Evolutionary conservation across 495 filamentous ascomycete genomes (phyloP), one percentile per base, ranked within the genome.

Genomic region (Platismatia glauca): DNA sequence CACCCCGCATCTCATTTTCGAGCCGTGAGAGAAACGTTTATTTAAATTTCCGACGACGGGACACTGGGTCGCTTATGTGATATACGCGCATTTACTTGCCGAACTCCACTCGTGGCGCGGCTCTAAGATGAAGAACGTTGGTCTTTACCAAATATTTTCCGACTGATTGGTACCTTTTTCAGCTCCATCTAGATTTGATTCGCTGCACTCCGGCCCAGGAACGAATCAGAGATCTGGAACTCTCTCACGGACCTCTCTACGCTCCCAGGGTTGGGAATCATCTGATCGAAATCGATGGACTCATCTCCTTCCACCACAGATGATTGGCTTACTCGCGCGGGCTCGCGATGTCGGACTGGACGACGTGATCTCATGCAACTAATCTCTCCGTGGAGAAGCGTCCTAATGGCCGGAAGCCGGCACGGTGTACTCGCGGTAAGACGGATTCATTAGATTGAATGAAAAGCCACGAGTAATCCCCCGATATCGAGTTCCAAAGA

Each of bases 381-480:
- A 53, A 53, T 35, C 24, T 55, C 16, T 43, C 35, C 35, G 24
- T 27, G 22, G n/a, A 35, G 16, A 61, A 55, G 59, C 59, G 59
- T 55, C 24, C 59, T 55, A 61, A 61, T 61, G 34, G 31, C 24
- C 35, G 59, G 15, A 38, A 16, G 48, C 31, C 59, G 46, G 59
- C 27, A 55, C 48, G 7, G 20, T 33, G 13, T 27, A 15, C 16
- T 29, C 9, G 24, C n/a, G 33, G 29, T 41, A 39, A 15, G 7
- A 4, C 20, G 20, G 31, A 15, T 15, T 39, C 24, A 31, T 55
- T 8, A 35, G 2, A n/a, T 55, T 34, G 27, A 34, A 39, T 61
- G 55, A 33, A 61, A 55, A 61, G 37, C 37, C 27, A 39, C 8
- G 11, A 34, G 15, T 7, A 55, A 8, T 22, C 37, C 46, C 37